Base-by-base conservation (phyloP, 331 rosid genomes). In the Arachis monticola region DNA sequence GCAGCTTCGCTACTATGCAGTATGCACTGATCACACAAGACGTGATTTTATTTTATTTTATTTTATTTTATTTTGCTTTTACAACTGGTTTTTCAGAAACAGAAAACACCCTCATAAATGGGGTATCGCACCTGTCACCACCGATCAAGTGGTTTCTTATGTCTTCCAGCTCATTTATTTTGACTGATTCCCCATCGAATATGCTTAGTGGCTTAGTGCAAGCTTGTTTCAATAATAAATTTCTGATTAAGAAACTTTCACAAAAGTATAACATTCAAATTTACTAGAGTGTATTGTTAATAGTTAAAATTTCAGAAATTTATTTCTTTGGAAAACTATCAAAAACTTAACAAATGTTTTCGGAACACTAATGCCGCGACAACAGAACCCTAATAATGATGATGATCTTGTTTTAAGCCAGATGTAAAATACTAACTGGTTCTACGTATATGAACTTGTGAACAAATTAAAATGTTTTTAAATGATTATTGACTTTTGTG, bases 11-110 rank as follows among this genome's bases (percentile, higher is more conserved):
- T 84, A 32, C 46, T 59, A 68, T 22, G 27, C 27, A 22, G 27
- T 35, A 35, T 48, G 66, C 60, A 41, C 60, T 69, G 73, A 58
- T 68, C 71, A 64, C 59, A 53, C 83, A 58, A 52, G 72, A 57
- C 13, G 22, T 67, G 31, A 31, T 71, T 6, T 22, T 22, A 22
- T 22, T 1, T n/a, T 35, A 35, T 35, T 35, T 35, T 35, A 35
- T 35, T 35, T 35, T 35, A 35, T 35, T 35, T 35, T 35, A 35
- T 35, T 73, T 62, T 66, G 42, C 55, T 35, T 35, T 35, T 35
- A 35, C 3, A 35, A 35, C 3, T 35, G 40, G 40, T 35, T 35
- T 2, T 35, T 35, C 40, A 35, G 40, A 35, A 35, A 35, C 40
- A 35, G 40, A 35, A 6, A 59, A 38, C 14, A 13, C 40, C 66